A percentile compares a stretch with the other conserved stretches of the same genome.
Evolutionary conservation across 108 stramenopile genomes (phyloP).

Genomic region (Pseudonitzschia multiseries): DNA sequence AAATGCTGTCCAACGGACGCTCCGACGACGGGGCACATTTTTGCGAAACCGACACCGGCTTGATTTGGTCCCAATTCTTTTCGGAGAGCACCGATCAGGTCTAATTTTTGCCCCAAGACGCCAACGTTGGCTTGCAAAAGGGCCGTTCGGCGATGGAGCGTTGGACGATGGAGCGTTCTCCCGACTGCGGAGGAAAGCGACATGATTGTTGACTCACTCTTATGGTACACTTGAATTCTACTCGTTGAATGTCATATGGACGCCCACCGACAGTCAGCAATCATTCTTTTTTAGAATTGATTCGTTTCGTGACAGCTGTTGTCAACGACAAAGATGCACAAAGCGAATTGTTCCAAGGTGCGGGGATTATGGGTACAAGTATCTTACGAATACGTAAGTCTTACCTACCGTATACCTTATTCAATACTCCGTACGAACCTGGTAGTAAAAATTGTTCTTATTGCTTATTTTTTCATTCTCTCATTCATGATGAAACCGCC

Average conservation of each 20-base stretch:
- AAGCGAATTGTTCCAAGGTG: no score
- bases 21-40: constrained; percentile 66
- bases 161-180: not conserved
- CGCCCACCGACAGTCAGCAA: not conserved
- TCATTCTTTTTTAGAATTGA: not conserved
- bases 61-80: constrained; percentile 43
- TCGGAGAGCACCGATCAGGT: constrained; percentile 52
- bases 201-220: not conserved
- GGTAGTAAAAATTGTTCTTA: no score
- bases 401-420: no score
- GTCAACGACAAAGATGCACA: no score
- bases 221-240: not conserved
- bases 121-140: constrained; percentile 50
- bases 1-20: constrained; percentile 88
- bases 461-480: no score
- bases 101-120: constrained; percentile 74
- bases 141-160: not conserved
- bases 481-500: no score
- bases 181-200: not conserved
- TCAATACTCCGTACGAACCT: no score
- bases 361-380: no score
- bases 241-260: not conserved
- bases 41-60: constrained; percentile 49
- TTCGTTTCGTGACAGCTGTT: no score
- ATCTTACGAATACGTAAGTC: no score